A percentile compares a stretch with the other conserved stretches of the same genome.
phyloP scores from a whole-genome alignment of 768 basidiomycete species.

The Trametes maxima region DNA sequence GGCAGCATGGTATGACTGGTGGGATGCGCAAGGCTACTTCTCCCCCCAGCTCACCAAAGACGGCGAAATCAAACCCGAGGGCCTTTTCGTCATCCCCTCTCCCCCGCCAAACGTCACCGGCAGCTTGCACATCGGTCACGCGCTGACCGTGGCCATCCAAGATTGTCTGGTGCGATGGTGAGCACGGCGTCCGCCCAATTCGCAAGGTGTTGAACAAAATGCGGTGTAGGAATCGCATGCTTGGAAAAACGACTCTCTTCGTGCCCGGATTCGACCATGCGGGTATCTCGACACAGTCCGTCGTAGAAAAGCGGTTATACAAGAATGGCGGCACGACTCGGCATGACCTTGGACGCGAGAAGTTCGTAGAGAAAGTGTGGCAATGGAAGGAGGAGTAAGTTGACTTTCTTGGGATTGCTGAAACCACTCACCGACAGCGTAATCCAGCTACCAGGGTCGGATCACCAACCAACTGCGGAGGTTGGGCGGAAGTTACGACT shows the following conservation, averaged over 20 bases:
- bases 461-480: slow-evolving; percentile 89
- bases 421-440: not conserved
- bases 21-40: slow-evolving; percentile 90
- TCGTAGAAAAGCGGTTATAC: slow-evolving; percentile 91
- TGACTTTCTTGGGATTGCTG: not conserved
- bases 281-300: slow-evolving; percentile 96
- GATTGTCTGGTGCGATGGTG: slow-evolving; percentile 89
- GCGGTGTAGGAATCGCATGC: slow-evolving; percentile 84
- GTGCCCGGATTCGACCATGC: slow-evolving; percentile 98
- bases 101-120: slow-evolving; percentile 99
- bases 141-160: slow-evolving; percentile 88
- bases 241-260: slow-evolving; percentile 87
- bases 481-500: slow-evolving; percentile 92
- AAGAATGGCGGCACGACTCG: slow-evolving; percentile 84
- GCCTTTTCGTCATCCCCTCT: slow-evolving; percentile 80
- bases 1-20: slow-evolving; percentile 98
- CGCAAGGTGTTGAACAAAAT: not conserved
- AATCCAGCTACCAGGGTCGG: slow-evolving; percentile 80
- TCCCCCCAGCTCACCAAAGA: slow-evolving; percentile 65
- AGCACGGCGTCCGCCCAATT: slow-evolving; percentile 28
- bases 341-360: slow-evolving; percentile 94
- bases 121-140: slow-evolving; percentile 93
- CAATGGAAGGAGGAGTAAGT: slow-evolving; percentile 96
- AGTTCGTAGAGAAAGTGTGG: slow-evolving; percentile 87
- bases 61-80: slow-evolving; percentile 62